phyloP scores from a whole-genome alignment of 352 stramenopile genomes.

The Globisporangium iwayamae region DNA sequence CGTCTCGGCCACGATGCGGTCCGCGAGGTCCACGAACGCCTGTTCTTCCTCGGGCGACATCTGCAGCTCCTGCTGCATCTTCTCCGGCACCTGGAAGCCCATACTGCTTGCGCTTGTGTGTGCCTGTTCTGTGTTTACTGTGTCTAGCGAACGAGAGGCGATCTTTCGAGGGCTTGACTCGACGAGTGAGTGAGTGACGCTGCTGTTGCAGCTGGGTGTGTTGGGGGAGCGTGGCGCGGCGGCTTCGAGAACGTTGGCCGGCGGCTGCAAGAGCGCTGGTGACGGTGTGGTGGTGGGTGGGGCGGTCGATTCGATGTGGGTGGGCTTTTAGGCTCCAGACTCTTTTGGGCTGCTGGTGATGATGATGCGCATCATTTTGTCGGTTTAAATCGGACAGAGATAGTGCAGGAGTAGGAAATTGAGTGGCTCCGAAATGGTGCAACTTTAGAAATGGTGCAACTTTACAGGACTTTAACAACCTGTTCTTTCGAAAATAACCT shows the following conservation, averaged over 20 bases:
- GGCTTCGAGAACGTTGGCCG: too few relatives aligned
- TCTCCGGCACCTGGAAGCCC: constrained; percentile 24
- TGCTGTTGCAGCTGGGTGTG: too few relatives aligned
- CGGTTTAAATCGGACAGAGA: neutral
- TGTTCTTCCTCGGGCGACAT: constrained; percentile 36
- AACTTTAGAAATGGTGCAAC: neutral
- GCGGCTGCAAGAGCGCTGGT: too few relatives aligned
- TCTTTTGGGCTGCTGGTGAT: too few relatives aligned
- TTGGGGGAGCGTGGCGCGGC: too few relatives aligned
- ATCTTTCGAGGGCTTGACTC: neutral
- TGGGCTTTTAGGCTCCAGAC: too few relatives aligned
- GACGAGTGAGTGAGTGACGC: too few relatives aligned
- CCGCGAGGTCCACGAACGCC: constrained; percentile 38
- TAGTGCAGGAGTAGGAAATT: neutral
- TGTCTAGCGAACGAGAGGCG: neutral
- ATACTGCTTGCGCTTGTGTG: neutral
- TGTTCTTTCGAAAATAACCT: neutral
- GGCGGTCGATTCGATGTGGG: too few relatives aligned
- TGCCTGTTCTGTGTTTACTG: neutral
- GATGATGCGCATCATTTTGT: too few relatives aligned
- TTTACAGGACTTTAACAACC: neutral
- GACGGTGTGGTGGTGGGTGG: too few relatives aligned
- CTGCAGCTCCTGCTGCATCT: constrained; percentile 22
- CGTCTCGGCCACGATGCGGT: constrained; percentile 54
- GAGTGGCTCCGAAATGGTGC: constrained; percentile 8